phyloP scores from a whole-genome alignment of 2,329 filamentous ascomycete genomes.

The Herpotrichia juniperi region DNA sequence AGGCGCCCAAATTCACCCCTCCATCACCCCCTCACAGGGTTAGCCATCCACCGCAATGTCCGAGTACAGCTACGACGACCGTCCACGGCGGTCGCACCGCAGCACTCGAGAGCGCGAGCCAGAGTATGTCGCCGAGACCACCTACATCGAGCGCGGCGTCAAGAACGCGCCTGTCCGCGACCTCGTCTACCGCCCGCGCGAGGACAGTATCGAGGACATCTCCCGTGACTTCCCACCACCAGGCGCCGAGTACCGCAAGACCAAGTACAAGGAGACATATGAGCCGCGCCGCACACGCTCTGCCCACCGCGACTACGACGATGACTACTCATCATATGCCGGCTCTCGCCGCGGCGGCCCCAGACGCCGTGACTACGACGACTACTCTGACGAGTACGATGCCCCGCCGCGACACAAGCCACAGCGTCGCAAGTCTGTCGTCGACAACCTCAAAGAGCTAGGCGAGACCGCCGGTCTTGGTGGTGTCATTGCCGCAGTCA shows the following conservation, averaged over 20 bases:
- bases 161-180: constrained; percentile 51
- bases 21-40: constrained; percentile 5
- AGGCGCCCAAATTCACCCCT: background rate
- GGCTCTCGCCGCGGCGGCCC: constrained; percentile 47
- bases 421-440: constrained; percentile 61
- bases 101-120: constrained; percentile 54
- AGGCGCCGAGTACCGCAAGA: constrained; percentile 54
- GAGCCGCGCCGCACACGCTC: constrained; percentile 67
- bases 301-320: constrained; percentile 64
- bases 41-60: constrained; percentile 47
- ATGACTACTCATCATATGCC: constrained; percentile 57
- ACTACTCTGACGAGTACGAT: constrained; percentile 52
- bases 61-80: constrained; percentile 56
- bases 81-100: constrained; percentile 51
- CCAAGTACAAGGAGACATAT: constrained; percentile 56
- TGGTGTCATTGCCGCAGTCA: constrained; percentile 56
- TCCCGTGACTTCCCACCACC: constrained; percentile 83
- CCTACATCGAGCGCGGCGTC: constrained; percentile 58
- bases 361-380: constrained; percentile 55
- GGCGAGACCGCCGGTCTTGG: constrained; percentile 65
- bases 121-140: constrained; percentile 57
- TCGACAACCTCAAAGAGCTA: constrained; percentile 62
- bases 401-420: constrained; percentile 50
- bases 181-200: constrained; percentile 62
- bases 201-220: constrained; percentile 86